Evolutionary conservation across 768 basidiomycete species (phyloP).

Genomic region (Stropharia rugosoannulata): DNA sequence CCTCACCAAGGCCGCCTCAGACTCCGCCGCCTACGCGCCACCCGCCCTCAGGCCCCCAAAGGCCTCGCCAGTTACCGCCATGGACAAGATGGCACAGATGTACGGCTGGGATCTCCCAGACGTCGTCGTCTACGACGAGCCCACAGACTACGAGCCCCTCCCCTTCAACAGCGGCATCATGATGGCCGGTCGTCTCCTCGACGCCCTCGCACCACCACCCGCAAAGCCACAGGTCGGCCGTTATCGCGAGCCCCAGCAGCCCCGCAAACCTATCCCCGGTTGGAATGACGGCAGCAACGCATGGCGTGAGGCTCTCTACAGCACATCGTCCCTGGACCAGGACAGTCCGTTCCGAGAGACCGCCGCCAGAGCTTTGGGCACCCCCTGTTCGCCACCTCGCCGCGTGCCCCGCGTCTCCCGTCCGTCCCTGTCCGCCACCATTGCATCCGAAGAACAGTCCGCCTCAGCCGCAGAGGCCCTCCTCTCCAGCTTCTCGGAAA

Average conservation of each 20-base stretch:
- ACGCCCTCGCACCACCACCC: constrained; percentile 39
- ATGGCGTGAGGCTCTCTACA: constrained; percentile 68
- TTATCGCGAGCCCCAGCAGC: constrained; percentile 28
- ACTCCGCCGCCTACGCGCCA: constrained; percentile 40
- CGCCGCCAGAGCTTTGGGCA: constrained; percentile 35
- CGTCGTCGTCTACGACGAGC: constrained; percentile 41
- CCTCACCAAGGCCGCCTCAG: constrained; percentile 26
- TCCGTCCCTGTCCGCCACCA: constrained; percentile 6
- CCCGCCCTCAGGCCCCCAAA: constrained; percentile 28
- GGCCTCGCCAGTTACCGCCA: constrained; percentile 15
- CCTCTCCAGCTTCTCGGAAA: constrained; percentile 53
- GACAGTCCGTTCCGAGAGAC: constrained; percentile 29
- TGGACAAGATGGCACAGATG: constrained; percentile 24
- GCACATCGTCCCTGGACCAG: constrained; percentile 37
- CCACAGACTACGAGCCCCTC: constrained; percentile 16
- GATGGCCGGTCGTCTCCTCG: constrained; percentile 64
- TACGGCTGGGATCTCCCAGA: constrained; percentile 49
- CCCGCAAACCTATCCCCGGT: constrained; percentile 52
- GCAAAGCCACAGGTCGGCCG: constrained; percentile 35
- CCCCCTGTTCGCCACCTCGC: constrained; percentile 52
- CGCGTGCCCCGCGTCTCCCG: constrained; percentile 19
- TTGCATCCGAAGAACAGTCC: constrained; percentile 13
- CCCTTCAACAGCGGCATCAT: constrained; percentile 59
- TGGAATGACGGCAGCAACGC: constrained; percentile 69
- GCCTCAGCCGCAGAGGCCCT: constrained; percentile 42